These are phyloP conservation scores for Starmerella potacharoeniae DNA, from an alignment of 805 yeast genomes.

Conservation along the genomic window DNA sequence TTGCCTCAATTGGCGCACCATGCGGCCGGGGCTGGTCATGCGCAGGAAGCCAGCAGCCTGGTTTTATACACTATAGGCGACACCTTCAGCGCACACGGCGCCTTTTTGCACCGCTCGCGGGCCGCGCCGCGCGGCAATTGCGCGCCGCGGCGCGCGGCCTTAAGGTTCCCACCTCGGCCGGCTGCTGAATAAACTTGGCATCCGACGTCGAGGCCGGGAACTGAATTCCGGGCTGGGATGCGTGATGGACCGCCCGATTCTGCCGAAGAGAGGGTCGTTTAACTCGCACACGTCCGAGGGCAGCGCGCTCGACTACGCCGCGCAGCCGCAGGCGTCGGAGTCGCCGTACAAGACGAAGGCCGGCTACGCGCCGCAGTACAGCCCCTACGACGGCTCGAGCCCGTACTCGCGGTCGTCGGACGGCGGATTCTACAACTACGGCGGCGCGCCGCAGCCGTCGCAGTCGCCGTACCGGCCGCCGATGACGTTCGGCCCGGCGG, in stretches of 20 bases:
- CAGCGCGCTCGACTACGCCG: neutral
- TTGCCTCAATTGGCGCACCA: no score
- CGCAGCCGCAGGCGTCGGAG: neutral
- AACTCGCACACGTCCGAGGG: neutral
- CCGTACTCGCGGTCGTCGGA: slow-evolving; percentile 3
- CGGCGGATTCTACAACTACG: neutral
- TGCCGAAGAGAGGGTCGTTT: slow-evolving; percentile 1
- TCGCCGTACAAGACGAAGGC: neutral
- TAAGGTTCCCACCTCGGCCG: neutral
- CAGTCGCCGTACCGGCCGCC: neutral
- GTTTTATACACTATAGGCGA: no score
- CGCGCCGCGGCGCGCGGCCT: neutral
- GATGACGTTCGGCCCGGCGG: neutral
- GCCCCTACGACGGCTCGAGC: slow-evolving; percentile 2
- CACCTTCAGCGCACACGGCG: no score
- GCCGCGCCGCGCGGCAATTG: no score
- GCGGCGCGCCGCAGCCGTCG: neutral
- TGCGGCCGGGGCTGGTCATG: no score
- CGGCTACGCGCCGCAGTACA: neutral
- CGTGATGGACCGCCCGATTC: slow-evolving; percentile 7
- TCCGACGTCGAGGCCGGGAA: neutral
- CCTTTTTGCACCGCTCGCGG: no score
- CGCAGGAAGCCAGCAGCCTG: no score
- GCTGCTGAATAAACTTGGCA: neutral
- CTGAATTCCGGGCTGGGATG: neutral